phyloP scores from a whole-genome alignment of 2,329 filamentous ascomycete genomes.

The Neurospora crassa region DNA sequence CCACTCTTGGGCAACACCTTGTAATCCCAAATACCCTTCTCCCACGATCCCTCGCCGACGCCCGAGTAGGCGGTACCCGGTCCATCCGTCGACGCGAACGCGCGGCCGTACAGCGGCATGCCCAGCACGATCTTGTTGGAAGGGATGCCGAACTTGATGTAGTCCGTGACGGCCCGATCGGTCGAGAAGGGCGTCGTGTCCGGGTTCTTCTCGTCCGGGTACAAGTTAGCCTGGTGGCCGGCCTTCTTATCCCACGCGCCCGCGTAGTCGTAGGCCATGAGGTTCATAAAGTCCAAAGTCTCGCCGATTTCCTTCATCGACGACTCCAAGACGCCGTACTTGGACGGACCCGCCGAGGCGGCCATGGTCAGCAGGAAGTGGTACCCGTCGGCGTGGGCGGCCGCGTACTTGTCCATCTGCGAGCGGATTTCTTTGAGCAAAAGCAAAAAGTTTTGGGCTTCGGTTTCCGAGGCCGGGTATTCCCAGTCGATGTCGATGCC shows the following conservation, averaged over 20 bases:
- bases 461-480: slow-evolving; percentile 27
- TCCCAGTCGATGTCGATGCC: slow-evolving; percentile 38
- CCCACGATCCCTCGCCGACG: slow-evolving; percentile 60
- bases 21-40: slow-evolving; percentile 71
- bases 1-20: slow-evolving; percentile 61
- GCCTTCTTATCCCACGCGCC: slow-evolving; percentile 55
- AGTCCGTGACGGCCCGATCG: slow-evolving; percentile 53
- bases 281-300: slow-evolving; percentile 44
- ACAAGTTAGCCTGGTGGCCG: slow-evolving; percentile 67
- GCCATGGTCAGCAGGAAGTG: slow-evolving; percentile 47
- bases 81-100: slow-evolving; percentile 56
- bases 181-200: slow-evolving; percentile 60
- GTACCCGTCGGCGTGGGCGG: slow-evolving; percentile 21
- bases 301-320: slow-evolving; percentile 32
- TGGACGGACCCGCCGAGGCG: slow-evolving; percentile 35
- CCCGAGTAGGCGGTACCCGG: slow-evolving; percentile 55
- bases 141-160: slow-evolving; percentile 53
- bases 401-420: slow-evolving; percentile 40
- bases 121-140: slow-evolving; percentile 63
- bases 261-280: slow-evolving; percentile 68
- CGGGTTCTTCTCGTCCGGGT: slow-evolving; percentile 41
- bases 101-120: slow-evolving; percentile 71
- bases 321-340: slow-evolving; percentile 36
- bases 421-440: slow-evolving; percentile 34
- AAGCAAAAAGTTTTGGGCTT: slow-evolving; percentile 35